Evolutionary conservation across 306 rosid genomes (phyloP).

Genomic region (Dalbergia cultrata): DNA sequence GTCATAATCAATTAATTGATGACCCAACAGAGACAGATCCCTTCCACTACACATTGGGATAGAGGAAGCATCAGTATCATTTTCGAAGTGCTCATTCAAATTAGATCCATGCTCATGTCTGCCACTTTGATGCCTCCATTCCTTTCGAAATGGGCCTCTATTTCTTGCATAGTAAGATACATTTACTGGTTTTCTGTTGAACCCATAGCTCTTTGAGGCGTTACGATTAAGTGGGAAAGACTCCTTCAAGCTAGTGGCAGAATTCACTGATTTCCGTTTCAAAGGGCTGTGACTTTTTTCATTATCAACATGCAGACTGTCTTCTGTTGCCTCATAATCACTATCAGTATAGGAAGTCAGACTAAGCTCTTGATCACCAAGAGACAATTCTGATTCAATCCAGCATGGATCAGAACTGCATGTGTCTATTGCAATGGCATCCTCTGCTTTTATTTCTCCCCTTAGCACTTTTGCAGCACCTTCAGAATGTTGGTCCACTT

Average conservation of each 20-base stretch:
- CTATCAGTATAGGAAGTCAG: constrained; percentile 68
- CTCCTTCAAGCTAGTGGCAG: constrained; percentile 38
- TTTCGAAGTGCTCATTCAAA: constrained; percentile 28
- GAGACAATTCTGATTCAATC: constrained; percentile 66
- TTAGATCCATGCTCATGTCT: constrained; percentile 41
- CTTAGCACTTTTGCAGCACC: constrained; percentile 43
- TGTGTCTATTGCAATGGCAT: constrained; percentile 41
- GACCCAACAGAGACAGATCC: constrained; percentile 47
- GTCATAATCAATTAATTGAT: constrained; percentile 44
- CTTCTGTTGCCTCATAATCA: constrained; percentile 62
- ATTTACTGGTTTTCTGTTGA: constrained; percentile 49
- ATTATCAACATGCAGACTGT: constrained; percentile 51
- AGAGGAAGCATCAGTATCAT: constrained; percentile 46
- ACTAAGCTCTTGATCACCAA: constrained; percentile 67
- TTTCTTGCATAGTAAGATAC: constrained; percentile 51
- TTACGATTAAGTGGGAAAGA: constrained; percentile 51
- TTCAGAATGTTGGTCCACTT: constrained; percentile 45
- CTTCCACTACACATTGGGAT: constrained; percentile 46
- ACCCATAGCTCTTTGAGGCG: constrained; percentile 44
- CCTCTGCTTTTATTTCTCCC: constrained; percentile 43
- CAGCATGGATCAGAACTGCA: constrained; percentile 53
- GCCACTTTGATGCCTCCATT: constrained; percentile 46
- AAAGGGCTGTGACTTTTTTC: constrained; percentile 52
- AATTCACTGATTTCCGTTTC: constrained; percentile 52
- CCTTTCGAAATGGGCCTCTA: constrained; percentile 49